Base-by-base conservation (phyloP, 306 rosid species). In the Acmispon strigosus region DNA sequence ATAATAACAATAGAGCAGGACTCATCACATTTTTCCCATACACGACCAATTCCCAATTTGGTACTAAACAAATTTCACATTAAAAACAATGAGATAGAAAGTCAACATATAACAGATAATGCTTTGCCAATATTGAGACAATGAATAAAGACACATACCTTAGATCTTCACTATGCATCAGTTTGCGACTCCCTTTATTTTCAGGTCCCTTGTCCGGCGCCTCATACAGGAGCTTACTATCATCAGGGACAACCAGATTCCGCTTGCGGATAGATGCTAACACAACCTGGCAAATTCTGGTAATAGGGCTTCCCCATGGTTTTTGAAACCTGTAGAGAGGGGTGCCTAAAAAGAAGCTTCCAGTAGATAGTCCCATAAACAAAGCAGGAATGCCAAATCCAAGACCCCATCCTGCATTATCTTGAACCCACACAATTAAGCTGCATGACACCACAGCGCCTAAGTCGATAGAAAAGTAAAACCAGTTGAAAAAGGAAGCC, bases 381-480 rank as follows among this genome's bases (percentile, higher is more conserved):
- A 90, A 43, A 53, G 97, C 89, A 58, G 98, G 98, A 81, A 90
- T 87, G 73, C 97, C 96, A 77, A 93, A 93, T 81, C 98, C 98
- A 56, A 93, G 66, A 43, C 97, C 96, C 98, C 96, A 93, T 29
- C 97, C 97, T 12, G 82, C 88, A 78, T 93, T 93, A 76, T 90
- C 98, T 87, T 93, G 98, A 80, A 90, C 44, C 89, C 89, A 93
- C 34, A 93, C 98, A 74, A 90, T 55, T 0, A 93, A 62, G 76
- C 80, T 84, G 82, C 97, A 84, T 43, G 98, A 88, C 48, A 84
- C 53, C 36, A 93, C 79, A 57, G 97, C 98, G 29, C 96, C 98
- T 9, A 90, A 73, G 67, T 93, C 76, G 73, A 92, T 81, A 20
- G 93, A 90, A 74, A 92, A 92, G 83, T 92, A 92, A 83, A 80